Evolutionary conservation across 139 green algal genomes (phyloP), one percentile per base, ranked within the genome.

Genomic region (Chlorella sp.): DNA sequence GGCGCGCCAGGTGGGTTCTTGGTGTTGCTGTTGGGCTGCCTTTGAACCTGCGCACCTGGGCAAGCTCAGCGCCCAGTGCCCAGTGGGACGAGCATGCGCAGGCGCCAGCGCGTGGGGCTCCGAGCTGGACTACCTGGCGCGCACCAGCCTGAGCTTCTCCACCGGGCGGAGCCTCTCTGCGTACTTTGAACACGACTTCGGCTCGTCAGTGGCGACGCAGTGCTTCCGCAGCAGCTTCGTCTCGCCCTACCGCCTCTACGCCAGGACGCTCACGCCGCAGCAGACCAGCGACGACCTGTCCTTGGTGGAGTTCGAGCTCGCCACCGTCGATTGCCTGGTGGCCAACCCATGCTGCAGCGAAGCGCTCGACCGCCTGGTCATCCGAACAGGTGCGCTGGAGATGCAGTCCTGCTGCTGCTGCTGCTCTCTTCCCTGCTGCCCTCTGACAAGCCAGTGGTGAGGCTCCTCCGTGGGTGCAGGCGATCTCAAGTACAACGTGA

Each of bases 201-300:
- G 62, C 10, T 26, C 35, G 2, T 32, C 72, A 1, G 26, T 67
- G 1, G 36, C 72, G 3, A 73, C 63, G 3, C 42, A 61, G 26
- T 84, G 78, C 71, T 70, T 69, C 30, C 70, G 77, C 5, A 80
- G 74, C 78, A 78, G 60, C 60, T 78, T 78, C 49, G 72, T 74
- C 31, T 80, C 78, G 3, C 78, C 78, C 2, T 84, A 78, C 31
- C 74, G 78, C 3, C 1, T 80, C 0, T 84, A 80, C 66, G 64
- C 51, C 2, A 61, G 27, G 20, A n/a, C 20, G 20, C 27, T 61
- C 32, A 73, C 66, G 5, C 17, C 62, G 23, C 5, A 36, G 6
- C 30, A 35, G 62, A 70, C 31, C 31, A 51, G 31, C 5, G 33
- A 51, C 30, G 35, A 32, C 35, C 24, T 35, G 6, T 60, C 36